Evolutionary conservation across 148 eudicot genomes (phyloP), one percentile per base, ranked within the genome.

Genomic region (Chenopodium album): DNA sequence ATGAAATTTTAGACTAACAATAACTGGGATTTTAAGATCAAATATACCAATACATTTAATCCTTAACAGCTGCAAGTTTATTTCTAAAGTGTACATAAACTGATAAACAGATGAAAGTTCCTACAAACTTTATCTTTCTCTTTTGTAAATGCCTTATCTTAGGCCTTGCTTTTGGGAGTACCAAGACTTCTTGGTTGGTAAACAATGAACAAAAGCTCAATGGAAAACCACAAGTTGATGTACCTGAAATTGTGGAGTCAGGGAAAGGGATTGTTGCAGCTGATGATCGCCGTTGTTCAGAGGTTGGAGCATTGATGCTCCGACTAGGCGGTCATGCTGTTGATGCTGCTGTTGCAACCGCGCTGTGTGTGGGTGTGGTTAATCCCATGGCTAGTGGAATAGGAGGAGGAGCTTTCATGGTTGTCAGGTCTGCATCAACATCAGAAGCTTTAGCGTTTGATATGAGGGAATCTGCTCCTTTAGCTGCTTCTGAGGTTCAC

Each of bases 341-440:
- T 9, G 99, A 96, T 87, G 98, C 99, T 60, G 94, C 98, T n/a
- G 98, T 94, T 72, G 98, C 98, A 9, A 91, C 97, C 1, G 87
- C 98, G 16, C 37, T 92, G 82, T 96, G 99, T 87, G 86, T 92
- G 1, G 98, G 98, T 4, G 94, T 94, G 9, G 94, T 96, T 2
- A 92, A 87, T 78, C 90, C 97, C 4, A 89, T 90, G 92, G 88
- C 97, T 2, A 94, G 99, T 72, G 99, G 98, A 17, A 88, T 94
- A 23, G 99, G 99, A 11, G 99, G 99, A 70, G 99, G 99, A 28
- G 97, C 86, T 74, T 97, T 97, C 89, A 92, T 97, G 99, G 87
- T 97, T 29, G 94, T 97, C 63, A 85, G 89, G 34, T 88, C 97
- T 81, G 84, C 94, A 52, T 86, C 90, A 44, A 76, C 88, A 4